Percentiles rank a stretch among this genome's conserved stretches.
phyloP scores from a whole-genome alignment of 2,329 filamentous ascomycete species.

The Fusarium cyanostomum region DNA sequence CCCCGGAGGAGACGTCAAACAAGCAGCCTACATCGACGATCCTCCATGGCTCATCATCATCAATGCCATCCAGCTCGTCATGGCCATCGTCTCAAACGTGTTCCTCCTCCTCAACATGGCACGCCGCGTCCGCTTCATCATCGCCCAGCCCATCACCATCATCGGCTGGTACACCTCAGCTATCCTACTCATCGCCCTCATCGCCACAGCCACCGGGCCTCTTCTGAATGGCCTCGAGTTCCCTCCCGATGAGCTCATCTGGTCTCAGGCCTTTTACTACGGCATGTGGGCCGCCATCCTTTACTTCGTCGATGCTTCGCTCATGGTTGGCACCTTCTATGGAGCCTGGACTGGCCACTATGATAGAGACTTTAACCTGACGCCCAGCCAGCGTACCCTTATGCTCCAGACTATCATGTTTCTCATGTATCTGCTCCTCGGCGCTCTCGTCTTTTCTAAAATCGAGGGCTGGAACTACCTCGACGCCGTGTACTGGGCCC shows the following conservation, averaged over 20 bases:
- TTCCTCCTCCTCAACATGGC: constrained; percentile 91
- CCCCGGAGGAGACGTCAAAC: constrained; percentile 57
- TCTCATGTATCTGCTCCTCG: constrained; percentile 81
- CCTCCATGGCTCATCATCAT: constrained; percentile 78
- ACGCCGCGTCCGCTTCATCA: constrained; percentile 77
- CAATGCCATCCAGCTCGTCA: constrained; percentile 79
- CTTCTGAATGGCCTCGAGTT: constrained; percentile 50
- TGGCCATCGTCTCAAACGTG: constrained; percentile 81
- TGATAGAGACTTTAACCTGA: constrained; percentile 79
- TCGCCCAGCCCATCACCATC: constrained; percentile 87
- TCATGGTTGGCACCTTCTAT: constrained; percentile 82
- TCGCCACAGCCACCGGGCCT: constrained; percentile 71
- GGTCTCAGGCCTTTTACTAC: constrained; percentile 88
- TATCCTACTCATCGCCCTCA: constrained; percentile 72
- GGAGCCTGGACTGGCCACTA: constrained; percentile 78
- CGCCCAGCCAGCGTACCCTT: constrained; percentile 82
- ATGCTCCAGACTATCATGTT: constrained; percentile 92
- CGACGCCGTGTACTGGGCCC: constrained; percentile 82
- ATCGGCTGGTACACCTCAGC: constrained; percentile 77
- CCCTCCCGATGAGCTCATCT: constrained; percentile 63
- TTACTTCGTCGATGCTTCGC: constrained; percentile 80
- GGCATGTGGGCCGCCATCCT: constrained; percentile 81
- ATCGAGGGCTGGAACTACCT: constrained; percentile 81
- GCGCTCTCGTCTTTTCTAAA: constrained; percentile 76
- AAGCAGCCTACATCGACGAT: constrained; percentile 67